Conservation (phyloP, 345 rosid genomes). For the Acer campestre region DNA sequence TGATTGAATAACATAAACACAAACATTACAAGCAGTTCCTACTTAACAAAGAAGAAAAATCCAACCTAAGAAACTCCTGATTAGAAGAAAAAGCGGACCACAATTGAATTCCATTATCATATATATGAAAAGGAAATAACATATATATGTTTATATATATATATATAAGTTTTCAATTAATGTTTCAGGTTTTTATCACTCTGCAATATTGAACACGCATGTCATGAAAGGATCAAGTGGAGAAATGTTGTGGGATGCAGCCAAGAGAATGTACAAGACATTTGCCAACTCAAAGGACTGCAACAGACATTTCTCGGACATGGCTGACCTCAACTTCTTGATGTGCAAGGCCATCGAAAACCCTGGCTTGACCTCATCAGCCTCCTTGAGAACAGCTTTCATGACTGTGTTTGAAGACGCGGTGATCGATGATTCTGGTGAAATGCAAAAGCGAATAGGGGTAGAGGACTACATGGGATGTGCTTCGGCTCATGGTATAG, state of each 20-base stretch:
- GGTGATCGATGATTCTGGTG: conserved; percentile 29
- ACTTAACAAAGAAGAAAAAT: too few relatives aligned
- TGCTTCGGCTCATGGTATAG: conserved; percentile 53
- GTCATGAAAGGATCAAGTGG: conserved; percentile 29
- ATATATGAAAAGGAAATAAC: not conserved
- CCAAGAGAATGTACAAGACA: conserved; percentile 35
- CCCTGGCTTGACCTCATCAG: conserved; percentile 44
- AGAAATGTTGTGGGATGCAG: conserved; percentile 47
- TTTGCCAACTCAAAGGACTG: conserved; percentile 30
- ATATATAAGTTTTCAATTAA: too few relatives aligned
- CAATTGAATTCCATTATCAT: not conserved
- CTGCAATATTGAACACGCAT: conserved; percentile 47
- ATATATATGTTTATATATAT: too few relatives aligned
- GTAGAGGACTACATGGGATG: conserved; percentile 53
- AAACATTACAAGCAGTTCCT: too few relatives aligned
- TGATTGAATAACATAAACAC: too few relatives aligned
- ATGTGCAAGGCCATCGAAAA: conserved; percentile 59
- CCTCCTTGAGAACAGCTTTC: conserved; percentile 44
- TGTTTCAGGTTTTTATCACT: conserved; percentile 52
- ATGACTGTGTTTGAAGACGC: conserved; percentile 54
- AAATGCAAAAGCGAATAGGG: conserved; percentile 29
- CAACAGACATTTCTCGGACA: conserved; percentile 51
- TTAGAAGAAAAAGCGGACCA: too few relatives aligned
- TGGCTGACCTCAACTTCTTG: conserved; percentile 56
- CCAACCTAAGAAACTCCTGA: too few relatives aligned